Evolutionary conservation across 257 asterid genomes (phyloP).

Genomic region (Solanum ahanhuiri): DNA sequence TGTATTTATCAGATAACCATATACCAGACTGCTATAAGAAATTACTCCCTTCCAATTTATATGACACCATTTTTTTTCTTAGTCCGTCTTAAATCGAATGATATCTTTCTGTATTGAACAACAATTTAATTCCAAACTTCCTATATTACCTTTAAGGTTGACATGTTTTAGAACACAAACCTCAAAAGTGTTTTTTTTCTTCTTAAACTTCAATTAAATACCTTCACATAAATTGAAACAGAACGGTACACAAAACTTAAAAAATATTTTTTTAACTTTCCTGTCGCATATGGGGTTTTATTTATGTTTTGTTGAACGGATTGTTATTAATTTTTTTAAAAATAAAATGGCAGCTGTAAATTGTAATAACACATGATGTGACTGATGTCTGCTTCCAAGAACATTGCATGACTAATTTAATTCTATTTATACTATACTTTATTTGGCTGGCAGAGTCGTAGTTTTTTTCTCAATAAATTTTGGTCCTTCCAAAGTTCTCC

Average conservation of each 20-base stretch:
- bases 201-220: not conserved
- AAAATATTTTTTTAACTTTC: not conserved
- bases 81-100: too few species aligned
- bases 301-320: not conserved
- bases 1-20: not conserved
- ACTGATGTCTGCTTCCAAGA: slow-evolving; percentile 8
- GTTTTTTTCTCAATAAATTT: not conserved
- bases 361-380: not conserved
- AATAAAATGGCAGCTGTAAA: slow-evolving; percentile 20
- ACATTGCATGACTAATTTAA: not conserved
- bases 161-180: too few species aligned
- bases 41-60: not conserved
- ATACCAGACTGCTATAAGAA: not conserved
- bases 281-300: not conserved
- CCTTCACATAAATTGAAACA: not conserved
- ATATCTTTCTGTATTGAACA: not conserved
- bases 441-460: not conserved
- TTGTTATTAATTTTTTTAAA: not conserved
- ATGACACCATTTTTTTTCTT: not conserved
- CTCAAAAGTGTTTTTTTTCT: not conserved
- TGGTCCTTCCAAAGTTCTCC: not conserved
- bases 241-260: not conserved
- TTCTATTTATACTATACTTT: not conserved
- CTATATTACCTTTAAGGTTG: not conserved
- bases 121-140: not conserved